Conservation (phyloP, 371 early-diverging fungal species). For the Mycotypha africana region DNA sequence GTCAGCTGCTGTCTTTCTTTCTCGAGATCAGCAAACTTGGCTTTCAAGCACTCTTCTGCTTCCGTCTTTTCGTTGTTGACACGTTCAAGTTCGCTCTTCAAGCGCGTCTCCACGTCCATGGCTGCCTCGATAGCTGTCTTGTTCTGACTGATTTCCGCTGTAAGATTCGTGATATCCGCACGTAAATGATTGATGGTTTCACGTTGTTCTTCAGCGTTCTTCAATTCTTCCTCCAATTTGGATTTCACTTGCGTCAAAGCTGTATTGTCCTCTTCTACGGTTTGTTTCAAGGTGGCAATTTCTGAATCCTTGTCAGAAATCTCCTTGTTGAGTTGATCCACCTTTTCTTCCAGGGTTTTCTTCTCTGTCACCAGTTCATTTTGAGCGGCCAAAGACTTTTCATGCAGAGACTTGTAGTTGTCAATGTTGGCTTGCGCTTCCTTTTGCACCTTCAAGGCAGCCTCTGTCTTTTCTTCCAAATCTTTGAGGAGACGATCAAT, state of each 20-base stretch:
- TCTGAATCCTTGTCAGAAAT: conserved; percentile 1
- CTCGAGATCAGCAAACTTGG: not conserved
- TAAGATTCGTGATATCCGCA: conserved; percentile 6
- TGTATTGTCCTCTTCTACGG: conserved; percentile 19
- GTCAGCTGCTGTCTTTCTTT: conserved; percentile 2
- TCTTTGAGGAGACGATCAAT: conserved; percentile 7
- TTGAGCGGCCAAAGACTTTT: conserved; percentile 14
- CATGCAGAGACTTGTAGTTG: conserved; percentile 15
- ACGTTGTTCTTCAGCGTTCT: conserved; percentile 4
- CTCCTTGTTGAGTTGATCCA: conserved; percentile 3
- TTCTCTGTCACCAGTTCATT: conserved; percentile 14
- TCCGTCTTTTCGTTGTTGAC: not conserved
- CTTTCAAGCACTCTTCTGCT: conserved; percentile 2
- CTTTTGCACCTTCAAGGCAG: conserved; percentile 2
- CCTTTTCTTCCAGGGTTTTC: conserved; percentile 8
- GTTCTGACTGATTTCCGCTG: not conserved
- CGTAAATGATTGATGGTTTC: conserved; percentile 2
- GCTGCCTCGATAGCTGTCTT: conserved; percentile 3
- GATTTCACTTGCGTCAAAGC: conserved; percentile 14
- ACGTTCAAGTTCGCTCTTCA: conserved; percentile 1
- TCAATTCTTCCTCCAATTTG: conserved; percentile 8
- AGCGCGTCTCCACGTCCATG: not conserved
- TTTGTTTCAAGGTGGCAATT: conserved; percentile 1
- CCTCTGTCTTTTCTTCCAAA: conserved; percentile 2
- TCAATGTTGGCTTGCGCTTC: conserved; percentile 4